Conservation (phyloP, 176 grass and related monocot species). For the Guadua angustifolia region DNA sequence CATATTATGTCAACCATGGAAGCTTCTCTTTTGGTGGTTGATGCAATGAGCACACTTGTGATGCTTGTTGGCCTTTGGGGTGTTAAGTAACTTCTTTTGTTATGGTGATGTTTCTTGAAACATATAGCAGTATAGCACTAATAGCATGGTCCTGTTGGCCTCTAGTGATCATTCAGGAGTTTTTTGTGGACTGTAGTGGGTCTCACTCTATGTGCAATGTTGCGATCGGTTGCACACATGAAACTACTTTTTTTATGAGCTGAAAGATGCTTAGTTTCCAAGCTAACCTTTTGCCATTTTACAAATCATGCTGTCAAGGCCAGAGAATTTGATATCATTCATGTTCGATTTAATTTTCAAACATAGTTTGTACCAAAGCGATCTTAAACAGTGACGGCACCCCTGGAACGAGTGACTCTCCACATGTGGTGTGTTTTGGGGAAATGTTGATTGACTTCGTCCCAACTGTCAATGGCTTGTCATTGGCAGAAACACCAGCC, state of each 20-base stretch:
- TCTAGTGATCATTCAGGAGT: neutral
- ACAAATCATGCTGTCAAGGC: neutral
- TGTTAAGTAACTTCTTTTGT: neutral
- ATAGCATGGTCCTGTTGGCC: neutral
- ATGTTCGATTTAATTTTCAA: constrained; percentile 27
- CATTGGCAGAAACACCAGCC: constrained; percentile 77
- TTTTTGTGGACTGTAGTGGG: neutral
- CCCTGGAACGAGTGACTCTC: constrained; percentile 52
- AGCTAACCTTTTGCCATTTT: constrained; percentile 34
- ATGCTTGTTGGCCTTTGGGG: no score
- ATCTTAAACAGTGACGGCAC: constrained; percentile 41
- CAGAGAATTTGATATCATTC: constrained; percentile 31
- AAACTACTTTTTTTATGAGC: neutral
- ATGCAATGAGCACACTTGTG: no score
- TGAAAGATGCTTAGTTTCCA: neutral
- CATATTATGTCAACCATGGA: no score
- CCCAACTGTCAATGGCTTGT: constrained; percentile 71
- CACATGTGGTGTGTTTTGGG: constrained; percentile 85
- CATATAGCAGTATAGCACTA: neutral
- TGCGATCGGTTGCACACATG: neutral
- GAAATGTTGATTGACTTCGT: constrained; percentile 96
- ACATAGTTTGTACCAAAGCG: constrained; percentile 56
- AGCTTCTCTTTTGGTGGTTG: no score
- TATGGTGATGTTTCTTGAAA: constrained; percentile 8
- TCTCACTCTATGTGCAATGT: neutral